A percentile compares a stretch with the other conserved stretches of the same genome.
Conservation (phyloP, 768 basidiomycete genomes). For the Pulveroboletus ravenelii region DNA sequence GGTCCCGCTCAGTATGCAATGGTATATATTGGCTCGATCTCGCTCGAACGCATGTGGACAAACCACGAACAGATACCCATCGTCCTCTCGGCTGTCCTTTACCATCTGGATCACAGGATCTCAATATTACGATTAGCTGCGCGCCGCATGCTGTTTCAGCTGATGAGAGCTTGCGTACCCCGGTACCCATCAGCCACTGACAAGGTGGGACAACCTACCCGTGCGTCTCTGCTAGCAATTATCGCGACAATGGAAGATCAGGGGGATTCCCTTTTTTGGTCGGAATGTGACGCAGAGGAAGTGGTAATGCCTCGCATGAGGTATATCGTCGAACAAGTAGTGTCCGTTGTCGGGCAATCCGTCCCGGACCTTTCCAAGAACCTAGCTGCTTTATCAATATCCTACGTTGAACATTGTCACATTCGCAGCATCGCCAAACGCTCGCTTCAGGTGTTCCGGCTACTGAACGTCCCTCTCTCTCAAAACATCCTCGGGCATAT, state of each 20-base stretch:
- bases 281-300: slow-evolving; percentile 56
- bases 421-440: slow-evolving; percentile 83
- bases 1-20: slow-evolving; percentile 87
- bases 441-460: slow-evolving; percentile 86
- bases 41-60: slow-evolving; percentile 74
- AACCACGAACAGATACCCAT: slow-evolving; percentile 62
- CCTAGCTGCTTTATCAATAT: slow-evolving; percentile 77
- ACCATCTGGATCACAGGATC: slow-evolving; percentile 76
- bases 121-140: slow-evolving; percentile 66
- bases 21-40: slow-evolving; percentile 75
- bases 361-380: slow-evolving; percentile 63
- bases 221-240: slow-evolving; percentile 45
- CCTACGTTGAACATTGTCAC: slow-evolving; percentile 84
- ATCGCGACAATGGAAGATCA: slow-evolving; percentile 56
- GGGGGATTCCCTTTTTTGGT: slow-evolving; percentile 60
- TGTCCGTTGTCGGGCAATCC: slow-evolving; percentile 64
- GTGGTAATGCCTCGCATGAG: slow-evolving; percentile 65
- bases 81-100: slow-evolving; percentile 75
- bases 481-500: slow-evolving; percentile 71
- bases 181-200: slow-evolving; percentile 73
- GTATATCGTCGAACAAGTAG: slow-evolving; percentile 57
- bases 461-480: slow-evolving; percentile 67
- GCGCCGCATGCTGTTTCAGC: slow-evolving; percentile 77
- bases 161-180: slow-evolving; percentile 77
- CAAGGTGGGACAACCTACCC: slow-evolving; percentile 44